Evolutionary conservation across 1,284 basidiomycete genomes (phyloP).

Genomic region (Cutaneotrichosporon mucoides): DNA sequence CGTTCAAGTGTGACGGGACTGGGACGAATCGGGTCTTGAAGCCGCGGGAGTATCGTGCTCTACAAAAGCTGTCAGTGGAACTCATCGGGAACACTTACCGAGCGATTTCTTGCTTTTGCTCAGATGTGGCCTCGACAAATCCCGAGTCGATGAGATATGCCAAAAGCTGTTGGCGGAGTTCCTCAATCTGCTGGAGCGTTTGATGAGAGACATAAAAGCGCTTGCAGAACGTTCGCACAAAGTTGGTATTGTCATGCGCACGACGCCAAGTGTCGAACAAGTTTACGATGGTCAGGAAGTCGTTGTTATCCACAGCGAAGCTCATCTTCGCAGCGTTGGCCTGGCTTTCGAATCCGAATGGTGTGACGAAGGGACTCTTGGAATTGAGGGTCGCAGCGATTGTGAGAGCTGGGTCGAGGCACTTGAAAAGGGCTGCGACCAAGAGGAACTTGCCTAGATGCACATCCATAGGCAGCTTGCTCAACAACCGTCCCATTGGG

Average conservation of each 20-base stretch:
- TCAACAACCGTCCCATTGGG: slow-evolving; percentile 84
- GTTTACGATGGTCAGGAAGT: slow-evolving; percentile 90
- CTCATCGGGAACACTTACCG: slow-evolving; percentile 51
- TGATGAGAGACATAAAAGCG: slow-evolving; percentile 82
- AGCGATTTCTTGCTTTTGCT: slow-evolving; percentile 67
- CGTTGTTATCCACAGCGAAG: slow-evolving; percentile 85
- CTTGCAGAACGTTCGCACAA: slow-evolving; percentile 72
- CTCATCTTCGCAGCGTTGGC: slow-evolving; percentile 77
- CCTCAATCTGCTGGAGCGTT: slow-evolving; percentile 95
- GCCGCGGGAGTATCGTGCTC: slow-evolving; percentile 66
- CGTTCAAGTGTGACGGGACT: slow-evolving; percentile 68
- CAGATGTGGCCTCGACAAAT: slow-evolving; percentile 69
- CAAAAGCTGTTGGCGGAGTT: slow-evolving; percentile 89
- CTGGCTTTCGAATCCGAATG: slow-evolving; percentile 81
- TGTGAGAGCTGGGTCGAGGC: slow-evolving; percentile 90
- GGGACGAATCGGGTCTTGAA: slow-evolving; percentile 70
- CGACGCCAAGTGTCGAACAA: slow-evolving; percentile 85
- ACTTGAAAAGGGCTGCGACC: slow-evolving; percentile 78
- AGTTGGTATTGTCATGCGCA: slow-evolving; percentile 61
- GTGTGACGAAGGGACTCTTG: slow-evolving; percentile 87
- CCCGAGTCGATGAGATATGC: slow-evolving; percentile 79
- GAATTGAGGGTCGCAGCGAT: slow-evolving; percentile 90
- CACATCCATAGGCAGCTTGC: slow-evolving; percentile 89
- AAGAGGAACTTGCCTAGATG: slow-evolving; percentile 92
- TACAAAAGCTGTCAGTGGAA: slow-evolving; percentile 46